Conservation (phyloP, 2,329 filamentous ascomycete genomes). For the Fusarium azukiicola region DNA sequence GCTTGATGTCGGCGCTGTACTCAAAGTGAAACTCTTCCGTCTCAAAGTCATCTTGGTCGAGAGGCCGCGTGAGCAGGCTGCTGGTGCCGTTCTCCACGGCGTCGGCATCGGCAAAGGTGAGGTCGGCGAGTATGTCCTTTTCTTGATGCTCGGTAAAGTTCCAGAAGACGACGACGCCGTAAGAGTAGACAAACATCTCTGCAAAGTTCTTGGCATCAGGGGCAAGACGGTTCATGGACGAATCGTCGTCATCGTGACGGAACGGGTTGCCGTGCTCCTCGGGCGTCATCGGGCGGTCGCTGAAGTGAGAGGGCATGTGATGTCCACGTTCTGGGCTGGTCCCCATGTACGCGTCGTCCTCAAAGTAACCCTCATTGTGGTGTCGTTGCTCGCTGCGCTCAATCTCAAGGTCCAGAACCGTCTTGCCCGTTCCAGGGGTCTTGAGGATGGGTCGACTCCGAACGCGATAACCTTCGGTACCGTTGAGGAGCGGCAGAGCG, state of each 20-base stretch:
- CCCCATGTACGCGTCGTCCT: conserved; percentile 81
- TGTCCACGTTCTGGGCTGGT: conserved; percentile 58
- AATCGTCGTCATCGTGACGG: conserved; percentile 65
- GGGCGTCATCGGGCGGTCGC: conserved; percentile 54
- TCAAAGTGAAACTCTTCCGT: conserved; percentile 99
- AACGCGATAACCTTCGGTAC: conserved; percentile 91
- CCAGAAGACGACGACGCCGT: conserved; percentile 99
- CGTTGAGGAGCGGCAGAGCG: conserved; percentile 92
- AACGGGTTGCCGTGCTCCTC: conserved; percentile 56
- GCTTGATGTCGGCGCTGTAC: conserved; percentile 92
- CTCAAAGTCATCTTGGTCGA: conserved; percentile 95
- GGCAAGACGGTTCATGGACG: conserved; percentile 79
- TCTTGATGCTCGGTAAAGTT: conserved; percentile 98
- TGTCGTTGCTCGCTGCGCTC: conserved; percentile 94
- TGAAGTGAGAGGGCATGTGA: conserved; percentile 56
- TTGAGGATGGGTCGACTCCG: conserved; percentile 95
- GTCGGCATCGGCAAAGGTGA: conserved; percentile 90
- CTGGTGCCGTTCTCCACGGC: conserved; percentile 80
- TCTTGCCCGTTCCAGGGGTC: conserved; percentile 93
- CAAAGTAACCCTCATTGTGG: conserved; percentile 95
- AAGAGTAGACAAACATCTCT: conserved; percentile 98
- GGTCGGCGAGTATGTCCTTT: conserved; percentile 96
- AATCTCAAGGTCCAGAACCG: conserved; percentile 96
- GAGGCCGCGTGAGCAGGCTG: conserved; percentile 87
- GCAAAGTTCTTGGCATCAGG: conserved; percentile 90